Percentiles rank a stretch among this genome's conserved stretches.
These are phyloP conservation scores for Cryptosporidium ryanae DNA, from an alignment of 169 alveolate genomes.

Conservation along the genomic window DNA sequence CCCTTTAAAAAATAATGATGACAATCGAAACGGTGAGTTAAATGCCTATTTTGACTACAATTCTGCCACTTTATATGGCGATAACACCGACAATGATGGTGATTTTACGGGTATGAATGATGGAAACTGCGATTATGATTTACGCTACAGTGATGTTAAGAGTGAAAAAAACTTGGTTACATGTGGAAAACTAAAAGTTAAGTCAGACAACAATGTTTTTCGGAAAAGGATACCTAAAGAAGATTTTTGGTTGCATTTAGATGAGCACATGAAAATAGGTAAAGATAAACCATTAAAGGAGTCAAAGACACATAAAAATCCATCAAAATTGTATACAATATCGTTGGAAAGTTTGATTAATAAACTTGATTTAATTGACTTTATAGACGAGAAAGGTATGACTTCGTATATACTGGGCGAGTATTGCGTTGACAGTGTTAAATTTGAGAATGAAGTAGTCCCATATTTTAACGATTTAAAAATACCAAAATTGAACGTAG, in stretches of 20 bases:
- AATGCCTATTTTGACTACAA: too few relatives aligned
- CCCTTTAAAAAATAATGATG: background rate
- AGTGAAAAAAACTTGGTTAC: too few relatives aligned
- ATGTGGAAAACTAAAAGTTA: too few relatives aligned
- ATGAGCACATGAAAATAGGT: slow-evolving; percentile 64
- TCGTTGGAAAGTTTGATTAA: slow-evolving; percentile 22
- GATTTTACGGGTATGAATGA: too few relatives aligned
- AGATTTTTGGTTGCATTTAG: slow-evolving; percentile 33
- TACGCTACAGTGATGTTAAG: too few relatives aligned
- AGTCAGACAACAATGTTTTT: too few relatives aligned
- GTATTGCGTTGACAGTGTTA: slow-evolving; percentile 16
- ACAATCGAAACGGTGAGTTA: background rate
- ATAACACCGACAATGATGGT: too few relatives aligned
- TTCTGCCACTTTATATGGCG: too few relatives aligned
- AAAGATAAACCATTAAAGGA: slow-evolving; percentile 39
- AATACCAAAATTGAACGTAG: slow-evolving; percentile 36
- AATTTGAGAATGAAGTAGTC: background rate
- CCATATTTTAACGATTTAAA: slow-evolving; percentile 56
- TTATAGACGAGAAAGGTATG: slow-evolving; percentile 20
- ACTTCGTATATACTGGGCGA: slow-evolving; percentile 42
- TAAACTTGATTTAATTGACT: slow-evolving; percentile 22
- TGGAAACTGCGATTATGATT: too few relatives aligned
- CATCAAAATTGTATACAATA: slow-evolving; percentile 32
- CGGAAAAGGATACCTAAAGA: too few relatives aligned
- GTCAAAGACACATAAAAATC: slow-evolving; percentile 39